Percentiles rank a stretch among this genome's conserved stretches.
Conservation (phyloP, 2,329 filamentous ascomycete genomes). For the Trichophyton rubrum region DNA sequence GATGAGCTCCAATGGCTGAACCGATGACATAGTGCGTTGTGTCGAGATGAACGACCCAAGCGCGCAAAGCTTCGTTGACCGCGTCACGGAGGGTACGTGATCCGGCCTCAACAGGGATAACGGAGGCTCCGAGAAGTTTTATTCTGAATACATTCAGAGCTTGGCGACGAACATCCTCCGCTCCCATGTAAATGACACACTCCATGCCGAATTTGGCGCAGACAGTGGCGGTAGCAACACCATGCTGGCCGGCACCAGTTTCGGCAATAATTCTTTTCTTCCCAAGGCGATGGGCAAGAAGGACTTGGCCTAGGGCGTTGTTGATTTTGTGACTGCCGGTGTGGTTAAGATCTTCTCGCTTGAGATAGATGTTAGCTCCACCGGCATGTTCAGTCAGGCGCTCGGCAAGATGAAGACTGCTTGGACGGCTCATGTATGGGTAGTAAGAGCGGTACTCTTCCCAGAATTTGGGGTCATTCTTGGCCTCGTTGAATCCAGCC, state of each 20-base stretch:
- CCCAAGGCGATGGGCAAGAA: conserved; percentile 71
- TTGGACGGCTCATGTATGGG: conserved; percentile 91
- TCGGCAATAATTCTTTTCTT: conserved; percentile 98
- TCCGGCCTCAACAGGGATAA: conserved; percentile 85
- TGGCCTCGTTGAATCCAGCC: conserved; percentile 75
- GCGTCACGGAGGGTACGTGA: conserved; percentile 71
- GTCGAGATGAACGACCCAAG: conserved; percentile 85
- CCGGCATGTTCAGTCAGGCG: conserved; percentile 78
- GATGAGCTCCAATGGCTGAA: conserved; percentile 92
- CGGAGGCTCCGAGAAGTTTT: conserved; percentile 84
- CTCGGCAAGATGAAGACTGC: conserved; percentile 78
- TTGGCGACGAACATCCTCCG: conserved; percentile 90
- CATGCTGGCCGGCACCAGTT: conserved; percentile 93
- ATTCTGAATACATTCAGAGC: conserved; percentile 98
- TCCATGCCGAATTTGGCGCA: conserved; percentile 98
- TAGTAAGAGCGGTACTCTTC: conserved; percentile 94
- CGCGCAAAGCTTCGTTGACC: conserved; percentile 88
- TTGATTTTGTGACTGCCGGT: conserved; percentile 99
- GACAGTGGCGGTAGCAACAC: conserved; percentile 92
- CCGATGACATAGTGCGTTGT: conserved; percentile 98
- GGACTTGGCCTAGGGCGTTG: conserved; percentile 86
- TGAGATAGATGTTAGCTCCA: conserved; percentile 93
- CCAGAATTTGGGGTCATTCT: conserved; percentile 86
- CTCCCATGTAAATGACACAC: conserved; percentile 97
- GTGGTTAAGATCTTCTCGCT: conserved; percentile 95